Percentiles rank a stretch among this genome's conserved stretches.
These are phyloP conservation scores for Pythium brachiatum DNA, from an alignment of 352 stramenopile genomes.

Conservation along the genomic window DNA sequence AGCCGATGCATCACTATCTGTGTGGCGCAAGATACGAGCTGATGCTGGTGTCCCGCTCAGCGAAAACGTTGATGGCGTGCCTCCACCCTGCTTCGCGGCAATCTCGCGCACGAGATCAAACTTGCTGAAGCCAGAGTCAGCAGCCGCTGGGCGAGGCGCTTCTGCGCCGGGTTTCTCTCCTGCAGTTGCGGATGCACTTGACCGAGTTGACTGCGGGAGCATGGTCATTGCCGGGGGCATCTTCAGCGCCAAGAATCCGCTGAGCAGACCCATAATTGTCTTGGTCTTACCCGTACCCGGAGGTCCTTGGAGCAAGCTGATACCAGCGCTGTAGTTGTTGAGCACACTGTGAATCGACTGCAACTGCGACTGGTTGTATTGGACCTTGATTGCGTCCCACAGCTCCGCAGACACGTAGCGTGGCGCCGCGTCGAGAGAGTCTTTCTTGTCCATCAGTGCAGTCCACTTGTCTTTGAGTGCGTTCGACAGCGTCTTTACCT, in stretches of 20 bases:
- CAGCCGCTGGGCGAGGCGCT: not conserved
- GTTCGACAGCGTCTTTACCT: conserved; percentile 42
- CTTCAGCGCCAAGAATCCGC: conserved; percentile 64
- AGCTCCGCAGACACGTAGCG: conserved; percentile 59
- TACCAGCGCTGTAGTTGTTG: conserved; percentile 83
- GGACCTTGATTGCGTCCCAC: conserved; percentile 69
- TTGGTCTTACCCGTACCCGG: conserved; percentile 95
- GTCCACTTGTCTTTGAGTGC: conserved; percentile 82
- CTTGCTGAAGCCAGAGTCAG: conserved; percentile 38
- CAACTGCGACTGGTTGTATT: conserved; percentile 87
- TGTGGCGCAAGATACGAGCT: conserved; percentile 62
- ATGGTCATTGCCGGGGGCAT: conserved; percentile 44
- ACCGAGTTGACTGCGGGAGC: conserved; percentile 22
- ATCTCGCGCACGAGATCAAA: conserved; percentile 46
- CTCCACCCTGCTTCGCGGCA: conserved; percentile 17
- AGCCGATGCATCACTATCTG: conserved; percentile 15
- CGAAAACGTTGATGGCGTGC: conserved; percentile 39
- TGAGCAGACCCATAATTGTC: conserved; percentile 87
- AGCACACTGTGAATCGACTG: conserved; percentile 85
- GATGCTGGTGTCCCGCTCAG: conserved; percentile 45
- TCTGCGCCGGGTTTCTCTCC: not conserved
- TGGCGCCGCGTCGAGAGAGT: conserved; percentile 51
- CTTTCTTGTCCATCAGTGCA: conserved; percentile 63
- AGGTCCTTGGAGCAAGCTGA: conserved; percentile 93
- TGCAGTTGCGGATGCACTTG: not conserved